These are phyloP conservation scores for Colletotrichum nymphaeae DNA, from an alignment of 2,329 filamentous ascomycete genomes.

Conservation along the genomic window DNA sequence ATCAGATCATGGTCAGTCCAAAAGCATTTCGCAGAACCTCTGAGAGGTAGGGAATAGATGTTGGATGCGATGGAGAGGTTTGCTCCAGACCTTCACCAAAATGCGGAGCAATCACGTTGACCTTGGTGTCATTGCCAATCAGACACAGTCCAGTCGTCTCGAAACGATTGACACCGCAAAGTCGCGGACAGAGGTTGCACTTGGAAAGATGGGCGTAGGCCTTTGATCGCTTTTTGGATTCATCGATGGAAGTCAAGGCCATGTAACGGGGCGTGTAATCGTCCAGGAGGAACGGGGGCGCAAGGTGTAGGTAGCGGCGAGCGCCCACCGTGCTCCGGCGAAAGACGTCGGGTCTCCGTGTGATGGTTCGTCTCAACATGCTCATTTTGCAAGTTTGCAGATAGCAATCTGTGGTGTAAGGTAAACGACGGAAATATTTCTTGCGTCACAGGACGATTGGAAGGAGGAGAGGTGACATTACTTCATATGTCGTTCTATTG, in stretches of 20 bases:
- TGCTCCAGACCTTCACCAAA: constrained; percentile 75
- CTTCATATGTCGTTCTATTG: constrained; percentile 14
- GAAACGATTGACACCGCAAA: constrained; percentile 84
- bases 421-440: not conserved
- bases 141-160: constrained; percentile 83
- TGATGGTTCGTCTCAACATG: not conserved
- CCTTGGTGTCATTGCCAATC: constrained; percentile 80
- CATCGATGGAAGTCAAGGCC: constrained; percentile 74
- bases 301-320: constrained; percentile 59
- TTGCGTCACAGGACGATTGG: constrained; percentile 11
- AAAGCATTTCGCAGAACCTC: not conserved
- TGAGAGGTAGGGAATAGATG: not conserved
- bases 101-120: constrained; percentile 87
- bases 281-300: constrained; percentile 77
- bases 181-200: constrained; percentile 84
- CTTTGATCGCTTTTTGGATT: constrained; percentile 76
- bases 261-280: constrained; percentile 81
- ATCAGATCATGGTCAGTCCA: constrained; percentile 20
- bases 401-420: not conserved
- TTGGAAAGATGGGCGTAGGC: constrained; percentile 81
- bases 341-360: not conserved
- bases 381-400: constrained; percentile 6
- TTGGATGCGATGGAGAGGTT: not conserved
- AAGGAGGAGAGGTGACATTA: constrained; percentile 14
- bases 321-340: not conserved